phyloP scores from a whole-genome alignment of 148 eudicot species.

The Limonium bicolor region DNA sequence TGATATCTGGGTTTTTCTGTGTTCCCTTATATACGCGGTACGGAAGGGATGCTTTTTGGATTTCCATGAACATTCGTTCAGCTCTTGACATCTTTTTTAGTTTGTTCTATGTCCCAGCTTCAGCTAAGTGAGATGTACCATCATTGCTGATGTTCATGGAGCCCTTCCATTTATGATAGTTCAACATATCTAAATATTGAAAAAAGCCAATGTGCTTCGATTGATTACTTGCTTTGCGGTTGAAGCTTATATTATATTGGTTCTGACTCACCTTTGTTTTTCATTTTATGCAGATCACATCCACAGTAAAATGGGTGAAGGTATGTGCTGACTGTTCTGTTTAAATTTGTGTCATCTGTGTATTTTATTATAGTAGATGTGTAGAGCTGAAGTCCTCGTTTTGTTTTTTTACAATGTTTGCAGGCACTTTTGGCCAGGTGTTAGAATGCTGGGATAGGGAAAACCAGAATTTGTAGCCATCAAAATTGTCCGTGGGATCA shows the following conservation, averaged over 20 bases:
- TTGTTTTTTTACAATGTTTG: no score
- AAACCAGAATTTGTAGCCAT: constrained; percentile 60
- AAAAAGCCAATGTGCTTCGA: background rate
- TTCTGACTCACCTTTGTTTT: background rate
- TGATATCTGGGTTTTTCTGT: background rate
- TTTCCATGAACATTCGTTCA: background rate
- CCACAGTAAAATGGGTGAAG: constrained; percentile 91
- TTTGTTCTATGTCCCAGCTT: no score
- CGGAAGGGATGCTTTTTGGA: background rate
- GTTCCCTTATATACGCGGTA: background rate
- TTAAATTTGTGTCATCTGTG: constrained; percentile 38
- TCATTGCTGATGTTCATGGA: background rate
- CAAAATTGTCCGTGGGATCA: constrained; percentile 68
- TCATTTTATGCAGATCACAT: constrained; percentile 46
- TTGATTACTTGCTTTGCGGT: background rate
- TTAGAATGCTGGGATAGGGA: constrained; percentile 78
- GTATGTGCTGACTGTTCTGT: constrained; percentile 55
- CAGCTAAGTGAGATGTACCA: no score
- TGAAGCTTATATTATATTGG: background rate
- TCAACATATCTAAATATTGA: background rate
- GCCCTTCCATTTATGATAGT: no score
- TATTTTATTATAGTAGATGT: constrained; percentile 28
- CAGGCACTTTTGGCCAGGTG: constrained; percentile 92
- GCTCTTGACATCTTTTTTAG: no score
- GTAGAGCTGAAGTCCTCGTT: constrained; percentile 18